phyloP scores from a whole-genome alignment of 2,329 filamentous ascomycete genomes.

The Davidsoniella eucalypti region DNA sequence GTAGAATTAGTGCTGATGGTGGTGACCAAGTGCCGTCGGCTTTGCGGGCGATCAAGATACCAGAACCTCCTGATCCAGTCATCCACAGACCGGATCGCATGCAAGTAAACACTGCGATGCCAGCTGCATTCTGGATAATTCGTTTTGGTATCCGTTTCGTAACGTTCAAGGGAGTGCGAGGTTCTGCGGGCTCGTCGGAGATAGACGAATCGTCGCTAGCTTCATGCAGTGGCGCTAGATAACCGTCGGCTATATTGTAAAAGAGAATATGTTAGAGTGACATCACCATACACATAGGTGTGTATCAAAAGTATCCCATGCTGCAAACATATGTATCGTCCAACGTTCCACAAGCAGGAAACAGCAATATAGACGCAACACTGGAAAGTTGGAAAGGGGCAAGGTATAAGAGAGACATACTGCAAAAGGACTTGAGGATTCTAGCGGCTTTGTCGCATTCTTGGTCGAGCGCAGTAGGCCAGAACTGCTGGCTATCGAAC shows the following conservation, averaged over 20 bases:
- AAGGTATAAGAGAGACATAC: slow-evolving; percentile 28
- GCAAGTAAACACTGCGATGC: slow-evolving; percentile 83
- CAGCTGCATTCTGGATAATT: slow-evolving; percentile 78
- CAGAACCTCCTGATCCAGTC: slow-evolving; percentile 78
- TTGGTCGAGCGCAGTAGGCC: slow-evolving; percentile 70
- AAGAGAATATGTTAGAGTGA: background rate
- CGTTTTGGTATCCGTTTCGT: slow-evolving; percentile 67
- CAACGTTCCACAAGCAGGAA: background rate
- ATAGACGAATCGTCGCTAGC: slow-evolving; percentile 17
- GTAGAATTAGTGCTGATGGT: slow-evolving; percentile 77
- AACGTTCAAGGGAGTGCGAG: slow-evolving; percentile 32
- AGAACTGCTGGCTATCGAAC: slow-evolving; percentile 46
- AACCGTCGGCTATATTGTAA: slow-evolving; percentile 33
- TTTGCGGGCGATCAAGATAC: slow-evolving; percentile 68
- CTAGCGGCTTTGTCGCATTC: slow-evolving; percentile 85
- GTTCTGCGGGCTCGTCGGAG: slow-evolving; percentile 20
- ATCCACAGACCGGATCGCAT: slow-evolving; percentile 90
- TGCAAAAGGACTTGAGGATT: slow-evolving; percentile 81
- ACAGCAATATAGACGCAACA: slow-evolving; percentile 5
- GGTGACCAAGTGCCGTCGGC: slow-evolving; percentile 83
- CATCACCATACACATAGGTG: background rate
- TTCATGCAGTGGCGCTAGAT: slow-evolving; percentile 29
- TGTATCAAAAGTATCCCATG: background rate
- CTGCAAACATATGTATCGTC: background rate
- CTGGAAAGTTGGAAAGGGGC: background rate